Evolutionary conservation across 495 filamentous ascomycete genomes (phyloP).

Genomic region (Sordaria brevicollis): DNA sequence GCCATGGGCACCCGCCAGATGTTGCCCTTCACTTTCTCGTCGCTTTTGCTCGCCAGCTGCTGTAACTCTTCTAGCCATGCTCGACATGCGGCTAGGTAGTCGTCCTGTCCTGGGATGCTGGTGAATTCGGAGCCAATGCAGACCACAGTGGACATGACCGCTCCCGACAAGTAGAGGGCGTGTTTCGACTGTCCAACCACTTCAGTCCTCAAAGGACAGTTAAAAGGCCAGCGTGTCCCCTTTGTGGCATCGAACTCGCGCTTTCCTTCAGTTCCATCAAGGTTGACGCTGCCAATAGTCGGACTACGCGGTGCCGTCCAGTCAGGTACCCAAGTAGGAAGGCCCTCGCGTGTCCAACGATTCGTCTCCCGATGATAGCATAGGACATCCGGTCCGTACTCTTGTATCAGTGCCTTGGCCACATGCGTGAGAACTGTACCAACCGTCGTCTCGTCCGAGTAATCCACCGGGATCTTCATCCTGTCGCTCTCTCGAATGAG

Average conservation of each 20-base stretch:
- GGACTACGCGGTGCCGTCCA: background rate
- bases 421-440: constrained; percentile 47
- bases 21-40: background rate
- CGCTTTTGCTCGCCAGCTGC: background rate
- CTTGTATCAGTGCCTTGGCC: constrained; percentile 34
- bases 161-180: background rate
- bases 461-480: constrained; percentile 8
- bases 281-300: background rate
- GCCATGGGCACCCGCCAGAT: background rate
- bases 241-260: background rate
- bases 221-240: background rate
- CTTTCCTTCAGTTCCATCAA: background rate
- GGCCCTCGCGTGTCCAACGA: background rate
- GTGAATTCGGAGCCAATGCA: background rate
- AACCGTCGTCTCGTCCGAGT: constrained; percentile 3
- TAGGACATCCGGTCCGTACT: constrained; percentile 2
- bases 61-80: background rate
- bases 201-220: background rate
- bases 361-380: background rate
- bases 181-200: background rate
- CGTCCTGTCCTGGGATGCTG: background rate
- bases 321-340: constrained; percentile 8
- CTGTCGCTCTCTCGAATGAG: constrained; percentile 4
- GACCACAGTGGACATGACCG: background rate
- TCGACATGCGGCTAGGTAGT: background rate